Conservation (phyloP, 129 eudicot genomes). For the Flaveria linearis region DNA sequence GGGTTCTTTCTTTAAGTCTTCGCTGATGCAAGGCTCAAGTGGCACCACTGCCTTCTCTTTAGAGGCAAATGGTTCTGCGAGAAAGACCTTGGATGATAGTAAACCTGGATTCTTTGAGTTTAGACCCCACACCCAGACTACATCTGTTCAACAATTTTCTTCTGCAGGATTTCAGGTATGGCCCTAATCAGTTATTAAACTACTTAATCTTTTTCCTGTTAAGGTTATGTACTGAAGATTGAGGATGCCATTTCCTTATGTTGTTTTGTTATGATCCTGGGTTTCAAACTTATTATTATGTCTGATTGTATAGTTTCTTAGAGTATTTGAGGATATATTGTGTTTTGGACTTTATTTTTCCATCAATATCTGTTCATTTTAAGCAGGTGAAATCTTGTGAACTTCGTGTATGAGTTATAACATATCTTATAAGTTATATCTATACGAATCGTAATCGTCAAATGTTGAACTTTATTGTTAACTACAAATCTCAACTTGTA, state of each 20-base stretch:
- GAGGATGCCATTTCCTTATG: constrained; percentile 5
- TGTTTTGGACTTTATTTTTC: neutral
- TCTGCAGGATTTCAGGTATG: constrained; percentile 61
- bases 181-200: constrained; percentile 19
- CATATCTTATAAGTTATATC: constrained; percentile 9
- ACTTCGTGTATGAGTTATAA: neutral
- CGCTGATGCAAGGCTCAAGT: constrained; percentile 64
- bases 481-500: neutral
- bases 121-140: constrained; percentile 57
- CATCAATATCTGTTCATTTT: constrained; percentile 11
- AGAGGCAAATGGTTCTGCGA: constrained; percentile 38
- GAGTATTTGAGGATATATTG: neutral
- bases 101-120: constrained; percentile 73
- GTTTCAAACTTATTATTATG: neutral
- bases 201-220: neutral
- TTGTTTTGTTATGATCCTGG: constrained; percentile 17
- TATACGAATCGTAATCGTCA: constrained; percentile 15
- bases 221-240: neutral
- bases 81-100: constrained; percentile 47
- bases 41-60: constrained; percentile 44
- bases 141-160: constrained; percentile 49
- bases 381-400: neutral
- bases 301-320: neutral
- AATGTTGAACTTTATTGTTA: constrained; percentile 10
- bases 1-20: constrained; percentile 81